A percentile compares a stretch with the other conserved stretches of the same genome.
These are phyloP conservation scores for Tricholoma bakamatsutake DNA, from an alignment of 768 basidiomycete genomes.

Conservation along the genomic window DNA sequence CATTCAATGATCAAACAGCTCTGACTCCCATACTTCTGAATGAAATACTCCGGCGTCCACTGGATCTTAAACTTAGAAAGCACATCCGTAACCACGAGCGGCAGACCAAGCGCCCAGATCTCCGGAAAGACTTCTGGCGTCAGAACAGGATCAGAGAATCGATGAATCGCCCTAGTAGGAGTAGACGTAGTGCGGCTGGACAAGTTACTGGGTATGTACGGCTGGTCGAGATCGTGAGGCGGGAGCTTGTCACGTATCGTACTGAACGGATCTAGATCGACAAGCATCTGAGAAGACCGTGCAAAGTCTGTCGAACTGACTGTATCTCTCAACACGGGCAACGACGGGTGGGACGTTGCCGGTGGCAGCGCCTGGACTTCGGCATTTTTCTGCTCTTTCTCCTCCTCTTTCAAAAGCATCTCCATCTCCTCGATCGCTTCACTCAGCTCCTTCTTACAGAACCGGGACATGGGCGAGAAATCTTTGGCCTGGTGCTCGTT, in stretches of 20 bases:
- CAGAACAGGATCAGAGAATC: conserved; percentile 43
- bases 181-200: conserved; percentile 24
- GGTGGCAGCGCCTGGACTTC: neutral
- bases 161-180: conserved; percentile 39
- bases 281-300: neutral
- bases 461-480: conserved; percentile 80
- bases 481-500: conserved; percentile 62
- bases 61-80: conserved; percentile 53
- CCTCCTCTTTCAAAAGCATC: conserved; percentile 29
- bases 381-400: neutral
- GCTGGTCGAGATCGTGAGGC: neutral
- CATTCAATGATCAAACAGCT: conserved; percentile 76
- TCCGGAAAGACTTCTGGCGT: conserved; percentile 55
- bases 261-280: neutral
- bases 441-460: conserved; percentile 57
- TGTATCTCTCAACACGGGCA: neutral
- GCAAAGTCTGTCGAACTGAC: neutral
- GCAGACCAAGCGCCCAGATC: conserved; percentile 71
- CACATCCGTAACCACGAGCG: conserved; percentile 71
- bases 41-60: conserved; percentile 86
- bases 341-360: neutral
- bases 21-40: conserved; percentile 56
- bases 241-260: conserved; percentile 1
- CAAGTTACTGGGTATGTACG: conserved; percentile 15
- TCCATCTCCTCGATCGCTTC: conserved; percentile 69